phyloP scores from a whole-genome alignment of 140 eudicot genomes.

The Erigeron philadelphicus region DNA sequence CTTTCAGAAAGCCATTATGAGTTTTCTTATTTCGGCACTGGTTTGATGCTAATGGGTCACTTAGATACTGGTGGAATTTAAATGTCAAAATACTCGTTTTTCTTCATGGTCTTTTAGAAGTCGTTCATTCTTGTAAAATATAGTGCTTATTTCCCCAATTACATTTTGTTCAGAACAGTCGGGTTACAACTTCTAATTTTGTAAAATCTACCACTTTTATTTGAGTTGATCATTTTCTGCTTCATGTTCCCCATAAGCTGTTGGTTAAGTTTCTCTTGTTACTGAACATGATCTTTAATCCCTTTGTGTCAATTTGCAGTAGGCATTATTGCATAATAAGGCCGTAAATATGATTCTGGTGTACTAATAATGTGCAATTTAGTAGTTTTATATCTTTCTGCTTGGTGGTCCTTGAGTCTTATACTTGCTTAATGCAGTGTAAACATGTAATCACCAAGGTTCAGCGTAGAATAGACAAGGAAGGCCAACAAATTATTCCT shows the following conservation, averaged over 20 bases:
- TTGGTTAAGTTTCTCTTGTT: neutral
- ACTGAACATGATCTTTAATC: neutral
- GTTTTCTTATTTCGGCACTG: neutral
- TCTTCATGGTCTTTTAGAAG: neutral
- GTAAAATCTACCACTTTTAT: neutral
- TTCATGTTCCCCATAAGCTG: neutral
- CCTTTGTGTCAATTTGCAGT: neutral
- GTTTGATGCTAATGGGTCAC: neutral
- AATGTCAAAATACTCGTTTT: neutral
- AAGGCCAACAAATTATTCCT: slow-evolving; percentile 82
- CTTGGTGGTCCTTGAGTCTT: slow-evolving; percentile 8
- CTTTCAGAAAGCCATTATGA: neutral
- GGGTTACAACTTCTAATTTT: neutral
- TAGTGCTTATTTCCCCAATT: neutral
- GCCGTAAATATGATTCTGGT: neutral
- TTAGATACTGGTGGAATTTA: neutral
- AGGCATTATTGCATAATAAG: neutral
- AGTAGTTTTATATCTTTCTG: neutral
- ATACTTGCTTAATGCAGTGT: slow-evolving; percentile 47
- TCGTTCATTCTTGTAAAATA: neutral
- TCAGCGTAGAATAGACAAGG: slow-evolving; percentile 72
- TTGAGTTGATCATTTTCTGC: neutral
- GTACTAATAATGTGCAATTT: neutral
- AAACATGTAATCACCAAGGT: slow-evolving; percentile 71
- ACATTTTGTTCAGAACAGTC: neutral